Percentiles rank a stretch among this genome's conserved stretches.
Evolutionary conservation across 73 alveolate species (phyloP).

Genomic region (Paramecium sonneborni): DNA sequence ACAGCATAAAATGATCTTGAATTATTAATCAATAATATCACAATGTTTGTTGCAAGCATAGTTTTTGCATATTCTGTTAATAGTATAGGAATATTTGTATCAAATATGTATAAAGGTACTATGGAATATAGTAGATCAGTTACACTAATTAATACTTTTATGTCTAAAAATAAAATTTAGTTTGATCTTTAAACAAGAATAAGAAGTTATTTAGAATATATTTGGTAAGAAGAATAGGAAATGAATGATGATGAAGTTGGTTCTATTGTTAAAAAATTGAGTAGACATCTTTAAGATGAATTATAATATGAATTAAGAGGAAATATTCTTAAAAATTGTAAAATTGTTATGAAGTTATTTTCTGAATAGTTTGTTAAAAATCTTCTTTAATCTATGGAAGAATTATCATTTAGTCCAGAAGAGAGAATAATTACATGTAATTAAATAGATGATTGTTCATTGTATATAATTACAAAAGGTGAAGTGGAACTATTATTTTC

Average conservation of each 20-base stretch:
- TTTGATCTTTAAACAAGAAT: slow-evolving; percentile 77
- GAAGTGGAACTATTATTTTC: slow-evolving; percentile 75
- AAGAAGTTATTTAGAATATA: slow-evolving; percentile 83
- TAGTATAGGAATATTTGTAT: slow-evolving; percentile 82
- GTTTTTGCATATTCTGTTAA: slow-evolving; percentile 89
- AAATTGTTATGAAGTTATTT: slow-evolving; percentile 71
- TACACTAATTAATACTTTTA: slow-evolving; percentile 76
- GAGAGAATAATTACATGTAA: slow-evolving; percentile 76
- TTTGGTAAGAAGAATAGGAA: slow-evolving; percentile 75
- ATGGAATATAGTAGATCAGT: slow-evolving; percentile 78
- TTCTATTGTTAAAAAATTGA: slow-evolving; percentile 71
- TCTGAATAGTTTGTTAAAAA: slow-evolving; percentile 68
- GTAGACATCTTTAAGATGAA: slow-evolving; percentile 74
- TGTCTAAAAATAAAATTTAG: slow-evolving; percentile 76
- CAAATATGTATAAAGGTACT: slow-evolving; percentile 71
- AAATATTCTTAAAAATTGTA: slow-evolving; percentile 72
- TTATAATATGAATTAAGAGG: slow-evolving; percentile 75
- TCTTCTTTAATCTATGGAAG: slow-evolving; percentile 68
- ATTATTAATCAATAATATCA: slow-evolving; percentile 68
- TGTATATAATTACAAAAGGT: slow-evolving; percentile 81
- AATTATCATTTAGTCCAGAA: slow-evolving; percentile 77
- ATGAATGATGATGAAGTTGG: slow-evolving; percentile 82
- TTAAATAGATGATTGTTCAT: slow-evolving; percentile 74
- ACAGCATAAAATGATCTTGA: slow-evolving; percentile 78
- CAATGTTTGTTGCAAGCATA: slow-evolving; percentile 83